Base-by-base conservation (phyloP, 176 grass and related monocot genomes). In the Triticum turgidum region DNA sequence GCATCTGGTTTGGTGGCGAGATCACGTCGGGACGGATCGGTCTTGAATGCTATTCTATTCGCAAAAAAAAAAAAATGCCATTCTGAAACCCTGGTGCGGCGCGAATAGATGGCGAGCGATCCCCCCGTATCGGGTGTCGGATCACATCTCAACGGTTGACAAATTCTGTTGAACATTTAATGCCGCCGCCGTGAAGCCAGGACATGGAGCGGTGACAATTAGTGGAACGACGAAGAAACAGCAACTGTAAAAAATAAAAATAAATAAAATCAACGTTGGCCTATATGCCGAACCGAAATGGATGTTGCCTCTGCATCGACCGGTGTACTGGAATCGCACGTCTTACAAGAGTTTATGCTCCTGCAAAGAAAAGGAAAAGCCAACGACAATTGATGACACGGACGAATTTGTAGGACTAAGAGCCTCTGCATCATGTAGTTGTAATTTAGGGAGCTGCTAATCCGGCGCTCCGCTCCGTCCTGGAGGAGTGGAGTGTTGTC, bases 11-110 rank as follows among this genome's bases (percentile, higher is more conserved):
- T 39, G 83, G 83, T 56, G 77, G 25, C 2, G 66, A 3, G 77
- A 62, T 49, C 77, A 80, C 85, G 54, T 73, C 77, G 12, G 77
- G 12, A 33, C 35, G 65, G 65, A 47, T 61, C 11, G 65, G 17
- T 6, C 18, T 45, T 86, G 49, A 80, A 49, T 80, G 65, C 77
- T 18, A 38, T 61, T 69, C 20, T 56, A 30, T 30, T 30, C 29
- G 29, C 29, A 30, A 30, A 30, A 30, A 30, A 30, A 30, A 30
- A 30, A 30, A 2, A 30, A 30, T 80, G 65, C 77, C 25, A 38
- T 61, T 69, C 20, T 56, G 58, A 59, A 34, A 41, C 14, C 61
- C 6, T 47, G 21, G 22, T 39, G 61, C 61, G 18, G 4, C 14
- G 37, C 37, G 35, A 27, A 41, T 9, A 63, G 73, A 76, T 47